Conservation (phyloP, 768 basidiomycete species). For the Flagelloscypha sp. region DNA sequence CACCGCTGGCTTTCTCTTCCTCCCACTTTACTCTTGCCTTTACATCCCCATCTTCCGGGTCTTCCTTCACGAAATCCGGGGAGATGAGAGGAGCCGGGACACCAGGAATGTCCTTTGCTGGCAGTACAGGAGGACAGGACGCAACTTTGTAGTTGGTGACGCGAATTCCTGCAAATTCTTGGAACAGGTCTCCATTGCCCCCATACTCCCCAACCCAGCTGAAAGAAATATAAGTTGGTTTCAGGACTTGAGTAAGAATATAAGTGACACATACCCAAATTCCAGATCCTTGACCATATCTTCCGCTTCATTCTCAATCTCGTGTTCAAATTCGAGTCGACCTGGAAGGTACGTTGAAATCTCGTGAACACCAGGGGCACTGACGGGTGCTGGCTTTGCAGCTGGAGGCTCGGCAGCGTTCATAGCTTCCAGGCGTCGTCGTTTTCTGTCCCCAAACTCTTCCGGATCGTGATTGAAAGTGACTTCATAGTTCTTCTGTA, state of each 20-base stretch:
- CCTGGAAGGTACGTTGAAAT: conserved; percentile 90
- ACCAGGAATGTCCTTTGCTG: no score
- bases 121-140: no score
- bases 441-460: conserved; percentile 85
- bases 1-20: conserved; percentile 41
- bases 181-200: no score
- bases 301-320: conserved; percentile 95
- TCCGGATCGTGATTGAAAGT: conserved; percentile 68
- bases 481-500: conserved; percentile 39
- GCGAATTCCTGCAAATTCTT: no score
- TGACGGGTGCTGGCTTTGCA: conserved; percentile 74
- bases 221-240: no score
- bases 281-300: conserved; percentile 92
- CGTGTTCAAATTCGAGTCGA: conserved; percentile 96
- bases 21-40: conserved; percentile 45
- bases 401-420: conserved; percentile 45
- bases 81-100: no score
- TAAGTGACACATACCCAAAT: conserved; percentile 84
- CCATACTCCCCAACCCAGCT: no score
- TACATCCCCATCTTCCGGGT: conserved; percentile 70
- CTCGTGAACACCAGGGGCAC: conserved; percentile 88
- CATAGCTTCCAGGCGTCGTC: conserved; percentile 79
- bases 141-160: no score
- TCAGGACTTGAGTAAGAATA: conserved; percentile 72
- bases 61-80: no score